Base-by-base conservation (phyloP, 1,284 basidiomycete species). In the Mycosarcoma mackinlayi region DNA sequence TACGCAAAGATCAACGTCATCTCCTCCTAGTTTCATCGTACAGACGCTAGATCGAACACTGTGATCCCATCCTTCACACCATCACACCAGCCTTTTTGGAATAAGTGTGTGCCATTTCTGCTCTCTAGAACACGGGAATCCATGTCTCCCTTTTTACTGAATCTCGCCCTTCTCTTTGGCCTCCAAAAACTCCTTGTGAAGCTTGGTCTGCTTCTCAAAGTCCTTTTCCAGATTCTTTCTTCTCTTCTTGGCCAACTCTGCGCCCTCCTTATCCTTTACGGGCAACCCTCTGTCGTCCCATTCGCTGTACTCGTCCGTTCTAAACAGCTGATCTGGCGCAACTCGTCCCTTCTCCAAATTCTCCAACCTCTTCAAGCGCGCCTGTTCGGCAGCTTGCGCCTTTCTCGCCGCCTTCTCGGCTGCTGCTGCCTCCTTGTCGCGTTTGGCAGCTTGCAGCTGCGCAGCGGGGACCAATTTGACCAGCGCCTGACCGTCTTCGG, bases 391-490 rank as follows among this genome's bases (percentile, higher is more conserved):
- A 8, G 87, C 85, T 0, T 89, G 91, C 4, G 89, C 90, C 80
- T 96, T 94, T 80, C 92, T 91, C 10, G 88, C 89, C 0, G 88
- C 88, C 83, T 94, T 94, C 21, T 90, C 92, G 53, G 91, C 89
- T 1, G 85, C 85, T 39, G 86, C 86, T 1, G 88, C 89, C n/a
- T 89, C 88, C 85, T 97, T 98, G 80, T 94, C 94, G 61, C 96
- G 93, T 45, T 93, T 89, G 0, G 89, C 90, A 73, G 87, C 90
- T 66, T 92, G 88, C 31, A 99, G 86, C 63, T 93, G 89, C 6
- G 88, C 88, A 0, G 94, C 90, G 52, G 92, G 86, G 16, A 96
- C 91, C 40, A 98, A 86, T 84, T 98, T 98, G 73, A 98, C 91
- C 39, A 98, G 88, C 14, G 73, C 72, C 84, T 75, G 73, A 89